Evolutionary conservation across 1,284 basidiomycete genomes (phyloP).

Genomic region (Puccinia novopanici): DNA sequence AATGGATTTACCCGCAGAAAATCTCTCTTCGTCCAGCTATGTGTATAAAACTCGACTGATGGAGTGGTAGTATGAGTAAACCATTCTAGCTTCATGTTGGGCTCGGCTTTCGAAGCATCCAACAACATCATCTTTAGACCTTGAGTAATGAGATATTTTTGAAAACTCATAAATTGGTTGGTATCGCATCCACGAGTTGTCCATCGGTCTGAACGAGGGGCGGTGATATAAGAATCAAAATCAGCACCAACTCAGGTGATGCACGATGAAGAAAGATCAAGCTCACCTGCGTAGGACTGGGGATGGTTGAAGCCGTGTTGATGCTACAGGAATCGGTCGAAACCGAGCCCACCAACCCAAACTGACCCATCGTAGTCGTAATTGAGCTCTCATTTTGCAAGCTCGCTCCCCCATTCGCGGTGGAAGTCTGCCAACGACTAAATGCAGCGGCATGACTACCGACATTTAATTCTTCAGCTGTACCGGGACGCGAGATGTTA

Average conservation of each 20-base stretch:
- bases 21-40: not conserved
- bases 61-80: not conserved
- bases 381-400: not conserved
- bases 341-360: not conserved
- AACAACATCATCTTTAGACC: not conserved
- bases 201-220: not conserved
- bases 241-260: not conserved
- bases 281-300: conserved; percentile 6
- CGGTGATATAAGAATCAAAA: not conserved
- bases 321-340: conserved; percentile 8
- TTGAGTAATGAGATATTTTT: not conserved
- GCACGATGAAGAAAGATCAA: not conserved
- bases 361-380: not conserved
- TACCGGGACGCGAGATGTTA: conserved; percentile 4
- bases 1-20: too few relatives aligned
- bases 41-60: not conserved
- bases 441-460: not conserved
- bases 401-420: not conserved
- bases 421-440: not conserved
- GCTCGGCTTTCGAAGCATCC: not conserved
- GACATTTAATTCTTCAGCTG: not conserved
- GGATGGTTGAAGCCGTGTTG: conserved; percentile 8
- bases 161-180: not conserved
- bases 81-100: not conserved
- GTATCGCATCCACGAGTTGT: conserved; percentile 1